A percentile compares a stretch with the other conserved stretches of the same genome.
phyloP scores from a whole-genome alignment of 2,329 filamentous ascomycete genomes.

The Clarireedia monteithiana region DNA sequence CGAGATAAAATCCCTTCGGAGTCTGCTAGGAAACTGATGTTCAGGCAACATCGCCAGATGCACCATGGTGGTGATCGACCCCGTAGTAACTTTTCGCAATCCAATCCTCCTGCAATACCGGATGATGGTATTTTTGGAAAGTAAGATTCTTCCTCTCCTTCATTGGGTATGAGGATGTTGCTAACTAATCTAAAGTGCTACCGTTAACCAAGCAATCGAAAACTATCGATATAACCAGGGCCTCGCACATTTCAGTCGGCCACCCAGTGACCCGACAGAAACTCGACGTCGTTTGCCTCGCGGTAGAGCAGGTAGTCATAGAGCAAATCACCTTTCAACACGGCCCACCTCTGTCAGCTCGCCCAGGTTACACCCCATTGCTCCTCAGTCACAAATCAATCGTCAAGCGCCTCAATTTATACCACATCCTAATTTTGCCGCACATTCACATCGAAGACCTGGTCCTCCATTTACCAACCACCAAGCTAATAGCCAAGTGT shows the following conservation, averaged over 20 bases:
- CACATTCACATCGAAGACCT: slow-evolving; percentile 5
- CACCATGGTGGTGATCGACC: background rate
- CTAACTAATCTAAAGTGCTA: background rate
- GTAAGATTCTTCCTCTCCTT: no score
- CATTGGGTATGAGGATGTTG: no score
- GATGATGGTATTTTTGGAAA: background rate
- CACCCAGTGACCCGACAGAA: slow-evolving; percentile 17
- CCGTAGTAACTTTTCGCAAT: background rate
- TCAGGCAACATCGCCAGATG: slow-evolving; percentile 7
- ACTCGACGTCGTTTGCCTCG: slow-evolving; percentile 19
- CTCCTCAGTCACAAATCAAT: slow-evolving; percentile 5
- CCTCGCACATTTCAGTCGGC: slow-evolving; percentile 5
- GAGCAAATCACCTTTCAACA: slow-evolving; percentile 11
- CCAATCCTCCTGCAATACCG: background rate
- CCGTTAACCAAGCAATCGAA: background rate
- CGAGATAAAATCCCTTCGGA: slow-evolving; percentile 52
- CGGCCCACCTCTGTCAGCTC: slow-evolving; percentile 22
- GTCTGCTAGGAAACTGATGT: slow-evolving; percentile 1
- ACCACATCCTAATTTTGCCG: background rate
- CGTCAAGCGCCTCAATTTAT: slow-evolving; percentile 4
- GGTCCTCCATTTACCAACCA: slow-evolving; percentile 7
- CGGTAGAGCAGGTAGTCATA: slow-evolving; percentile 16
- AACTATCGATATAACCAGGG: background rate
- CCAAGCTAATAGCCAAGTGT: background rate
- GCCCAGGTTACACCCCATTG: slow-evolving; percentile 13